A percentile compares a stretch with the other conserved stretches of the same genome.
Conservation (phyloP, 495 filamentous ascomycete species). For the Aspergillus ostianus region DNA sequence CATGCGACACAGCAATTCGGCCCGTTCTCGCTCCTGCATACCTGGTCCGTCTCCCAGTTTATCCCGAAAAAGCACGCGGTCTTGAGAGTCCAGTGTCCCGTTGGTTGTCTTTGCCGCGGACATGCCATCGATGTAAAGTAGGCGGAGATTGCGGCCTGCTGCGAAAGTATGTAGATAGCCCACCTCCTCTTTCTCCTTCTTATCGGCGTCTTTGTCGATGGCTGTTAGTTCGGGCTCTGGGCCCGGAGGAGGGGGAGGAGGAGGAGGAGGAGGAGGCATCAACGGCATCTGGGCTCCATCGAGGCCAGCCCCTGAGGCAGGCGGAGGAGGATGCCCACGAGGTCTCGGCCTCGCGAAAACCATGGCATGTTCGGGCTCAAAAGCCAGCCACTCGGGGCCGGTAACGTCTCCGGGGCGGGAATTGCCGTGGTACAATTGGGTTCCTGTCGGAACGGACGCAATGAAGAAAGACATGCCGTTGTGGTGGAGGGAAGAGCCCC, state of each 20-base stretch:
- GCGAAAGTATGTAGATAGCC: conserved; percentile 57
- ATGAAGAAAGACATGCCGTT: conserved; percentile 68
- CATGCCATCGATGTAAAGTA: conserved; percentile 62
- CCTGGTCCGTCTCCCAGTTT: conserved; percentile 4
- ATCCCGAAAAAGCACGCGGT: conserved; percentile 43
- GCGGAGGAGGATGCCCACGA: conserved; percentile 12
- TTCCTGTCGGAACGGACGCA: conserved; percentile 54
- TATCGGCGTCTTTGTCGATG: background rate
- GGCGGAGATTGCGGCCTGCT: conserved; percentile 44
- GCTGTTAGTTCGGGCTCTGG: background rate
- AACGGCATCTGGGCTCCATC: conserved; percentile 6
- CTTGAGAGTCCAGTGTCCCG: conserved; percentile 60
- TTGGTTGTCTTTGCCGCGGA: conserved; percentile 54
- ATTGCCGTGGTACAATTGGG: conserved; percentile 63
- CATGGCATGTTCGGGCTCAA: conserved; percentile 67
- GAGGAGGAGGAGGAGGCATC: conserved; percentile 3
- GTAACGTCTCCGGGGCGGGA: conserved; percentile 33
- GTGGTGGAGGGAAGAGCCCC: conserved; percentile 65
- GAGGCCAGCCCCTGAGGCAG: background rate
- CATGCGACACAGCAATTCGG: conserved; percentile 49
- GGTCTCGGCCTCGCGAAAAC: conserved; percentile 40
- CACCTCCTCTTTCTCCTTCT: conserved; percentile 12
- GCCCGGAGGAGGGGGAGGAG: conserved; percentile 4
- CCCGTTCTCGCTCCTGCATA: conserved; percentile 44
- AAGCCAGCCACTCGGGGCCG: conserved; percentile 65